These are phyloP conservation scores for Entophlyctis luteolus DNA, from an alignment of 192 early-diverging fungal genomes.

Conservation along the genomic window DNA sequence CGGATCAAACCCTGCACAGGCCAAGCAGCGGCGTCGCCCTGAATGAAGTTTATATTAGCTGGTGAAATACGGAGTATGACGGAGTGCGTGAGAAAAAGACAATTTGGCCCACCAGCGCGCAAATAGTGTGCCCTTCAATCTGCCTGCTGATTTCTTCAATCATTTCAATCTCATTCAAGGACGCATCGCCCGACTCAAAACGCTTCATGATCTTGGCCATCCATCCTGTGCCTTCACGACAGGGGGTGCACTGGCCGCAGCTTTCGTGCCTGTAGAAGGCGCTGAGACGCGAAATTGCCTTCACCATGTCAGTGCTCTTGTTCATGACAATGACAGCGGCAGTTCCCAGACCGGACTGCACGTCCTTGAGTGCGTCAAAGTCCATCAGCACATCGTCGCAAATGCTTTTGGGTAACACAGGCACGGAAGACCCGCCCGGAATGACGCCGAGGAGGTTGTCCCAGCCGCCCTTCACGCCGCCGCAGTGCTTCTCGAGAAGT, in stretches of 20 bases:
- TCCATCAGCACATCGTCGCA: conserved; percentile 96
- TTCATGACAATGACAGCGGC: conserved; percentile 98
- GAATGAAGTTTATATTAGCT: not conserved
- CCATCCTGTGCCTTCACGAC: conserved; percentile 95
- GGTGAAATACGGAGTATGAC: not conserved
- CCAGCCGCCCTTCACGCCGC: conserved; percentile 97
- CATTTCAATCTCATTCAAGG: conserved; percentile 87
- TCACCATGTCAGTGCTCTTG: conserved; percentile 92
- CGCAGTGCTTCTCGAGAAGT: conserved; percentile 91
- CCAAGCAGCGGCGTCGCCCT: conserved; percentile 98
- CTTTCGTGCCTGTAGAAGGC: conserved; percentile 97
- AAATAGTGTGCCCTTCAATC: conserved; percentile 99
- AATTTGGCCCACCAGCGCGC: conserved; percentile 69
- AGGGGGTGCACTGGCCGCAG: conserved; percentile 99
- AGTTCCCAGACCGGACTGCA: conserved; percentile 89
- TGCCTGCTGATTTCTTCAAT: conserved; percentile 91
- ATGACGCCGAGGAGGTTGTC: conserved; percentile 97
- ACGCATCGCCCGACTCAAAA: conserved; percentile 83
- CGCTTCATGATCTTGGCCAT: conserved; percentile 93
- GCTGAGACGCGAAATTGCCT: conserved; percentile 85
- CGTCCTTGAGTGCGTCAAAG: conserved; percentile 94
- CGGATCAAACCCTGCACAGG: conserved; percentile 94
- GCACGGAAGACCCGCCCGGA: conserved; percentile 94
- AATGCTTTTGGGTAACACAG: conserved; percentile 75
- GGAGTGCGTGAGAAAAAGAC: conserved; percentile 5